Evolutionary conservation across 306 rosid species (phyloP).

Genomic region (Cyclanthera cordifolia): DNA sequence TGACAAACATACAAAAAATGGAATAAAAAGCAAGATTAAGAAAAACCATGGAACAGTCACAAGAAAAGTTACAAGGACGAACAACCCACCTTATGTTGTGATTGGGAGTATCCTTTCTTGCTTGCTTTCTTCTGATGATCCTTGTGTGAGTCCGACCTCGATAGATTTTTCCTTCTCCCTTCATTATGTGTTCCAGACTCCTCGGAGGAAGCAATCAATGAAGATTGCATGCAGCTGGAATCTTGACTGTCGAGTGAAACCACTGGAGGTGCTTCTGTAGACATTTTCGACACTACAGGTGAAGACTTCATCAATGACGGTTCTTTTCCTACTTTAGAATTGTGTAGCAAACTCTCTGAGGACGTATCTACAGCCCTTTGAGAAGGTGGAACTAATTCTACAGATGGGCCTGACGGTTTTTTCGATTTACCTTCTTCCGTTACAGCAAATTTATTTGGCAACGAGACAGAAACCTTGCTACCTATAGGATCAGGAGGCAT

Average conservation of each 20-base stretch:
- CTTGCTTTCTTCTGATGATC: slow-evolving; percentile 48
- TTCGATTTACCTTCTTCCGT: slow-evolving; percentile 37
- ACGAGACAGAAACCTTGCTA: slow-evolving; percentile 28
- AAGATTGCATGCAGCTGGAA: slow-evolving; percentile 17
- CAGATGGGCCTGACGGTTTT: slow-evolving; percentile 27
- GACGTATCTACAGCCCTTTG: slow-evolving; percentile 24
- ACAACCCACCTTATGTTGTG: slow-evolving; percentile 50
- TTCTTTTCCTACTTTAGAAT: slow-evolving; percentile 29
- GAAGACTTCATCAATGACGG: slow-evolving; percentile 18
- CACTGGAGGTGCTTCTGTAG: slow-evolving; percentile 20
- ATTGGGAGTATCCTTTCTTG: slow-evolving; percentile 39
- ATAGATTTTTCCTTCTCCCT: slow-evolving; percentile 39
- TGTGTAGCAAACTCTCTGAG: slow-evolving; percentile 23
- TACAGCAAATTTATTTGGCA: slow-evolving; percentile 22
- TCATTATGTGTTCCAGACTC: slow-evolving; percentile 35
- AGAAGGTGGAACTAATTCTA: slow-evolving; percentile 26
- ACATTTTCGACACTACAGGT: slow-evolving; percentile 22
- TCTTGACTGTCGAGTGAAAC: slow-evolving; percentile 27
- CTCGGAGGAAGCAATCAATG: slow-evolving; percentile 22
- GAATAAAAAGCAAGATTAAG: neutral
- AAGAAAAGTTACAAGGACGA: slow-evolving; percentile 1
- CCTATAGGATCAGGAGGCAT: slow-evolving; percentile 28
- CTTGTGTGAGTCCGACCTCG: slow-evolving; percentile 46
- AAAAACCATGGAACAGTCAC: neutral
- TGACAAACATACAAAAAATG: slow-evolving; percentile 6